Base-by-base conservation (phyloP, 1,139 yeast species). In the Pneumocystis sp. region DNA sequence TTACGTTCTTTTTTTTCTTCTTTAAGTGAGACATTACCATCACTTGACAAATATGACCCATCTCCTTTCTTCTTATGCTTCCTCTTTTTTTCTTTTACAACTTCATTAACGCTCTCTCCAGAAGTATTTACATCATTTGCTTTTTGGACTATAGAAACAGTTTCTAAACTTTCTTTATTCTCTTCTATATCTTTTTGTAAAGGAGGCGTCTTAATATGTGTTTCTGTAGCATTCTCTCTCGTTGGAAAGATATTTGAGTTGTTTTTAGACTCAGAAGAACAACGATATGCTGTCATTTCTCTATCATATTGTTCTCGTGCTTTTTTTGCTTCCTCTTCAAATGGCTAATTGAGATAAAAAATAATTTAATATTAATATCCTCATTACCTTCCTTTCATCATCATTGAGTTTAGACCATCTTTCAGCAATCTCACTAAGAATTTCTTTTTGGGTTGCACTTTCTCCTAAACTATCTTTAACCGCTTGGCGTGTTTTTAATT, bases 351-450 rank as follows among this genome's bases (percentile, higher is more conserved):
- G 21, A 21, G 8, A 25, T 40, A 56, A 42, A 21, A 45, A 21
- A 44, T 56, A 40, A 1, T 25, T 61, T n/a, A 29, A 44, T 50
- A 25, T 25, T 25, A 50, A 25, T 12, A 50, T 25, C 3, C 12
- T 45, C 10, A 21, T 50, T 7, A 50, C 57, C 67, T 81, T 82
- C 75, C 86, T 87, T 73, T 87, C 93, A 42, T 78, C 81, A 25
- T 82, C 86, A 65, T 84, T 73, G 73, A 89, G 78, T 63, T 79
- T 81, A 71, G 83, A 83, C 96, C 96, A 90, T 74, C 85, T 83
- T 71, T 82, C 84, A 65, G 93, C 85, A 70, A 89, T 85, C 71
- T 85, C 85, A 71, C 83, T 85, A 62, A 95, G 87, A 77, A 89
- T 82, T 71, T 88, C 96, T 60, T 84, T 82, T 64, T 91, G 82